A percentile compares a stretch with the other conserved stretches of the same genome.
phyloP scores from a whole-genome alignment of 768 basidiomycete species.

The Tulasnella sp. region DNA sequence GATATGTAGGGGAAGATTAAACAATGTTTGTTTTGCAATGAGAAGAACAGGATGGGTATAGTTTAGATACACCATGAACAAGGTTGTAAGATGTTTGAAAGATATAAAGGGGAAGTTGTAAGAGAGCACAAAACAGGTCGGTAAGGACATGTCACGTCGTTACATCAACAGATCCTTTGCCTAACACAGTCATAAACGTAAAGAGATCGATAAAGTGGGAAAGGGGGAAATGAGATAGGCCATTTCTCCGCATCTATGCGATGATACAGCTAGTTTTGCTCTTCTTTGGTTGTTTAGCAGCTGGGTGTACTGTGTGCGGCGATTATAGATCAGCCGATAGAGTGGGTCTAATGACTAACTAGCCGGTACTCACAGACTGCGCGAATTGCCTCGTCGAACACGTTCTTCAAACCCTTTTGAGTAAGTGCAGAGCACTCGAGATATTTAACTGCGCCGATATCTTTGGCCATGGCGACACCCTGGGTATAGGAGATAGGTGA shows the following conservation, averaged over 20 bases:
- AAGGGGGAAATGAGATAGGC: no score
- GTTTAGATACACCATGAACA: no score
- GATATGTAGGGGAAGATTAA: no score
- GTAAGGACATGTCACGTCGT: no score
- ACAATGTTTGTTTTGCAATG: no score
- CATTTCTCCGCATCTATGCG: conserved; percentile 45
- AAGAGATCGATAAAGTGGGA: no score
- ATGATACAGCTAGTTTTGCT: conserved; percentile 46
- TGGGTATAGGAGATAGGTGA: conserved; percentile 85
- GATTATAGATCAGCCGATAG: conserved; percentile 2
- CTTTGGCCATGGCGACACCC: conserved; percentile 81
- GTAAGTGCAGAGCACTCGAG: conserved; percentile 92
- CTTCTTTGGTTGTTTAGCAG: conserved; percentile 44
- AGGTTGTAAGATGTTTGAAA: no score
- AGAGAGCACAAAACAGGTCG: no score
- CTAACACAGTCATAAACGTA: no score
- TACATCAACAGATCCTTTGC: no score
- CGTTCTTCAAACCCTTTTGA: conserved; percentile 97
- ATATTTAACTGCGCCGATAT: conserved; percentile 93
- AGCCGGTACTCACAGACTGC: conserved; percentile 63
- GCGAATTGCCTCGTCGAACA: conserved; percentile 97
- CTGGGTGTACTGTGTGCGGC: conserved; percentile 52
- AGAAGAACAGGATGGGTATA: no score
- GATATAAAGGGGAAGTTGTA: no score
- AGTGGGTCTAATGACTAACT: neutral